Evolutionary conservation across 257 asterid species (phyloP), one percentile per base, ranked within the genome.

Genomic region (Solanum sitiens): DNA sequence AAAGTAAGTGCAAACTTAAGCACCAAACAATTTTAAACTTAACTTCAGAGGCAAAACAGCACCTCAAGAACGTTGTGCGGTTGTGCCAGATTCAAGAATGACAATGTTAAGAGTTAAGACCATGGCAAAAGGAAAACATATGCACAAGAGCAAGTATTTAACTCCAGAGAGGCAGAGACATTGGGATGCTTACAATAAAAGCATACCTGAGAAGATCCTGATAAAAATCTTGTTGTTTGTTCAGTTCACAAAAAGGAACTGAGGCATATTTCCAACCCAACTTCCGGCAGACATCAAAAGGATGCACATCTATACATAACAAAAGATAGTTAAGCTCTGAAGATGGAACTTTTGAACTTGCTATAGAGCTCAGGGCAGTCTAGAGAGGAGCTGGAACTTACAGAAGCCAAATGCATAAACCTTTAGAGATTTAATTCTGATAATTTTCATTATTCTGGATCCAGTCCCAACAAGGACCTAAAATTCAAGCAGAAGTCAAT

Each of bases 401-500:
- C 99, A 97, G 90, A 97, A 96, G 83, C 99, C 99, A 91, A 94
- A 97, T 77, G 99, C 99, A 84, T 97, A 97, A 87, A 97, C 90
- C 90, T 94, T 94, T 80, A 97, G 93, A 87, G 99, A 92, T 89
- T 97, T 97, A 86, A 97, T 94, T 93, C 95, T 93, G 89, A 97
- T 89, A 82, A 97, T 90, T 86, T 94, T 97, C 98, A 96, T 93
- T 68, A 88, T 94, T 91, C 98, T 95, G 44, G 99, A 95, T 86
- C 99, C 99, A 87, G 99, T 95, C 89, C 98, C 99, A 83, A 97
- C 99, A 90, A 97, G 99, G 87, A 97, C 93, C 99, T 97, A 92
- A 91, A 77, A 87, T 67, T 85, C 83, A 76, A 53, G 72, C 39
- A 86, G 83, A 63, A 84, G 65, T 25, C 73, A 33, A 8, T 50